phyloP scores from a whole-genome alignment of 805 yeast genomes.

The Yarrowia porcina region DNA sequence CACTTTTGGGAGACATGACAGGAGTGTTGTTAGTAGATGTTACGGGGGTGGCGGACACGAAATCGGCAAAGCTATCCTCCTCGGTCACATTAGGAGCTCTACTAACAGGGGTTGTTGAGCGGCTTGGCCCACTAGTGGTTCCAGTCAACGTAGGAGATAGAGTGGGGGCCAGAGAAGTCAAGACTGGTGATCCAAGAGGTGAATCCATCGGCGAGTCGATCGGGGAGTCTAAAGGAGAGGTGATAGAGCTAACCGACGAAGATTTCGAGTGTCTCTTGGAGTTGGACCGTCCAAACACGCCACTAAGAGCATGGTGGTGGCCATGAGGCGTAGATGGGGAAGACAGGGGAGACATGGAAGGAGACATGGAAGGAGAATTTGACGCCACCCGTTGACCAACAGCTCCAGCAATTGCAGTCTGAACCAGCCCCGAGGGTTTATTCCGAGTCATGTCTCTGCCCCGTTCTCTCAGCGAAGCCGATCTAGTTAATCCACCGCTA shows the following conservation, averaged over 20 bases:
- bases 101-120: background rate
- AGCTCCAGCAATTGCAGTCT: conserved; percentile 1
- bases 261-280: background rate
- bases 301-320: background rate
- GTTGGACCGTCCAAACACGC: background rate
- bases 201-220: background rate
- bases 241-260: background rate
- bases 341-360: background rate
- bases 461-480: background rate
- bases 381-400: background rate
- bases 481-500: background rate
- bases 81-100: background rate
- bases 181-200: background rate
- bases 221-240: background rate
- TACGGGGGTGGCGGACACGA: background rate
- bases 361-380: background rate
- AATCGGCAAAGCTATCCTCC: conserved; percentile 9
- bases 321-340: background rate
- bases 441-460: conserved; percentile 1
- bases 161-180: background rate
- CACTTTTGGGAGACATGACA: background rate
- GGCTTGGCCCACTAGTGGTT: background rate
- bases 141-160: background rate
- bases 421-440: background rate
- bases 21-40: background rate